These are phyloP conservation scores for Saccharomycopsis microspora DNA, from an alignment of 805 yeast genomes.

Conservation along the genomic window DNA sequence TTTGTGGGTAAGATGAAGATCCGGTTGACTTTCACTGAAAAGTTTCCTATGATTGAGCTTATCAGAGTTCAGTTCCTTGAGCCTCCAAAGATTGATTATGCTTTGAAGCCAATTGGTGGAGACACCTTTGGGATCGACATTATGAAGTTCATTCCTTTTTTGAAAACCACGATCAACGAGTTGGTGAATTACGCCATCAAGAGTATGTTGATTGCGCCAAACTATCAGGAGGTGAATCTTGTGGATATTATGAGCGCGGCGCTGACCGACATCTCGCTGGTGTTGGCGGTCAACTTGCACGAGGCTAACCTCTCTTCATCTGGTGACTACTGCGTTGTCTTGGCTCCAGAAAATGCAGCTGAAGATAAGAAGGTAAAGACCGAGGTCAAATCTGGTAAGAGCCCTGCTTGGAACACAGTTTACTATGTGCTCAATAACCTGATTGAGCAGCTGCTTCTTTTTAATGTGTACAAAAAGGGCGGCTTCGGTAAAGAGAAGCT, in stretches of 20 bases:
- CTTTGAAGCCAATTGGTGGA: conserved; percentile 80
- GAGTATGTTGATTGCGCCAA: conserved; percentile 77
- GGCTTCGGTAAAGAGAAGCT: conserved; percentile 11
- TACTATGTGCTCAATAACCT: conserved; percentile 45
- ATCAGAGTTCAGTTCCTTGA: conserved; percentile 66
- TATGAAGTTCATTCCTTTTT: conserved; percentile 77
- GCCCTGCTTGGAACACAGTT: conserved; percentile 60
- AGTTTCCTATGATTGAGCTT: conserved; percentile 68
- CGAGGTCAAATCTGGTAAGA: conserved; percentile 41
- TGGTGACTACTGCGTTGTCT: conserved; percentile 48
- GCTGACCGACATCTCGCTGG: conserved; percentile 59
- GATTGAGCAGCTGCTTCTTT: conserved; percentile 42
- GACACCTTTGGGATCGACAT: conserved; percentile 79
- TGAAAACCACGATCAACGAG: conserved; percentile 57
- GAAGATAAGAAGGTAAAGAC: conserved; percentile 31
- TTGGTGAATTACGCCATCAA: conserved; percentile 60
- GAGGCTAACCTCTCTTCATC: conserved; percentile 36
- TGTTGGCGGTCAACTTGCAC: conserved; percentile 49
- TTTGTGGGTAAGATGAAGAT: conserved; percentile 53
- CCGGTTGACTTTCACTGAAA: conserved; percentile 46
- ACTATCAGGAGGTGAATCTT: conserved; percentile 63
- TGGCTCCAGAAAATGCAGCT: conserved; percentile 34
- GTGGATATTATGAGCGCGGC: conserved; percentile 58
- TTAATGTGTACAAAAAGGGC: conserved; percentile 7
- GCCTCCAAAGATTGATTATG: conserved; percentile 70